Base-by-base conservation (phyloP, 192 early-diverging fungal species). In the Coemansia furcata region DNA sequence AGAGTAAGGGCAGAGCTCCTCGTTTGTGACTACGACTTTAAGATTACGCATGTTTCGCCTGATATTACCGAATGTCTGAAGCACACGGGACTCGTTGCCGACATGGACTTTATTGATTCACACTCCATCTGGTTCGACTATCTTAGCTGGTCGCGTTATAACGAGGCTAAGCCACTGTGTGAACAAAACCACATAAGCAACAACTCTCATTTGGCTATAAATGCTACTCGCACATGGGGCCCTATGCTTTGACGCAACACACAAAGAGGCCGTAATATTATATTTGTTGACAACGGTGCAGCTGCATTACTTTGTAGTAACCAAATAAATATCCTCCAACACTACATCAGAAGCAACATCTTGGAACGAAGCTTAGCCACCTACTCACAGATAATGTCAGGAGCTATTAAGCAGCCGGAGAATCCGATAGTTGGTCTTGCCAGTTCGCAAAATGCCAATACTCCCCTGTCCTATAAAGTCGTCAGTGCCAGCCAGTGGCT, bases 391-490 rank as follows among this genome's bases (percentile, higher is more conserved):
- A 7, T 9, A 14, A 57, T 17, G 12, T 32, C 15, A 57, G 30
- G 6, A 5, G 15, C 17, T 1, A 17, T 6, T n/a, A 15, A 60
- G 73, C 60, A 63, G 61, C 43, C 62, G 71, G 2, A 94, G 66
- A 37, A 96, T 55, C 6, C 71, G 67, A 71, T 94, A 91, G 37
- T 91, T 89, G 43, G 85, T 87, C 80, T 94, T 97, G 40, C 95
- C 95, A 8, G 86, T 86, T 38, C 94, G 71, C 3, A 97, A 50
- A 8, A 92, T 72, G 36, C 87, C 91, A 15, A 94, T 83, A 2
- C 77, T 65, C 17, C 76, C 72, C 17, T 82, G 86, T 63, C 91
- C 90, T 17, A 93, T 73, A 72, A 92, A 83, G 66, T 91, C 87
- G 30, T 37, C 65, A 12, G 29, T 15, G 9, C 58, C 66, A 1